These are phyloP conservation scores for Trapa incisa DNA, from an alignment of 345 rosid species.

Conservation along the genomic window DNA sequence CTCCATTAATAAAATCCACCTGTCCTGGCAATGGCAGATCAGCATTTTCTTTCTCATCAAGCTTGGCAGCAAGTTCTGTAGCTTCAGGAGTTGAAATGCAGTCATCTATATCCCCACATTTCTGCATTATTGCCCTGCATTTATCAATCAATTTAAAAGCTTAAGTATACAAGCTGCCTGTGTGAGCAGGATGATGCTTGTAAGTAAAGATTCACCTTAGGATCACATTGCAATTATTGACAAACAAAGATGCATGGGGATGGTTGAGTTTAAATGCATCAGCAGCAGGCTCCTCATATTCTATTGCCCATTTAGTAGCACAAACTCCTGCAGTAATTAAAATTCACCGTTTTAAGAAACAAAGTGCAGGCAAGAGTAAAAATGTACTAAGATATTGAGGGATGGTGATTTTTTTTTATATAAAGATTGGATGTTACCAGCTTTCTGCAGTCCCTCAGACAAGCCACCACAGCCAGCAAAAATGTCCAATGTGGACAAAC, in stretches of 20 bases:
- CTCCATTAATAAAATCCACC: conserved; percentile 89
- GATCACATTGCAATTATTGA: conserved; percentile 79
- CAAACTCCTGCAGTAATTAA: conserved; percentile 38
- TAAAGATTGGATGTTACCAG: conserved; percentile 29
- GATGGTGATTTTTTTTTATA: neutral
- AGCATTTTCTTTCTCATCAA: conserved; percentile 28
- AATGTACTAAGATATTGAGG: too few species aligned
- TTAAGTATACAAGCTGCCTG: neutral
- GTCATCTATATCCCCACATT: conserved; percentile 65
- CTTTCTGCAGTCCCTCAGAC: conserved; percentile 50
- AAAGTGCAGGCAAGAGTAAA: neutral
- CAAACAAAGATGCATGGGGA: conserved; percentile 52
- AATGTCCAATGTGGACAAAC: conserved; percentile 58
- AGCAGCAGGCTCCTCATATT: conserved; percentile 88
- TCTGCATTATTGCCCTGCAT: conserved; percentile 68
- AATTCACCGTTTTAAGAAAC: neutral
- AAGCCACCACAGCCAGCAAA: conserved; percentile 89
- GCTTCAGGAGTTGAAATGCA: conserved; percentile 76
- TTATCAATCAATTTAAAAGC: neutral
- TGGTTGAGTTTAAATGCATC: conserved; percentile 66
- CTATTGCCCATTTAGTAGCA: conserved; percentile 75
- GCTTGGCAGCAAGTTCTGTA: conserved; percentile 27
- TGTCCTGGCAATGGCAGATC: conserved; percentile 43
- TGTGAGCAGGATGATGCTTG: neutral
- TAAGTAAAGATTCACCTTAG: conserved; percentile 25